Evolutionary conservation across 1,284 basidiomycete species (phyloP).

Genomic region (Apiotrichum laibachii): DNA sequence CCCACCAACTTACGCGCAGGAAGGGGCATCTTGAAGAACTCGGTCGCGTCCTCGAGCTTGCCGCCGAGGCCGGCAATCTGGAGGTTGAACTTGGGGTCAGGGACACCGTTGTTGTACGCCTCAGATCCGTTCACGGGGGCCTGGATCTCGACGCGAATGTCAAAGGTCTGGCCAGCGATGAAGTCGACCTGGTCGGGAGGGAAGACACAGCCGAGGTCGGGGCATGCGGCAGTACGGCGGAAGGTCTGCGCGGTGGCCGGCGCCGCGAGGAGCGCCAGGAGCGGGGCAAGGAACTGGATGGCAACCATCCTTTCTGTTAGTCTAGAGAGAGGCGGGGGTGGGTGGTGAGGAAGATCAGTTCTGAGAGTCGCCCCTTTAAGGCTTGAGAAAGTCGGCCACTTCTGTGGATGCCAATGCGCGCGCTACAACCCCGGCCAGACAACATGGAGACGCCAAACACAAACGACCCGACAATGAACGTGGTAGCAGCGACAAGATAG

Average conservation of each 20-base stretch:
- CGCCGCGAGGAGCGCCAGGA: conserved; percentile 22
- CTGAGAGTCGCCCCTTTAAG: no score
- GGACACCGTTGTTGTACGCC: conserved; percentile 49
- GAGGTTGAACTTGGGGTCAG: conserved; percentile 42
- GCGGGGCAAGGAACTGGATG: conserved; percentile 18
- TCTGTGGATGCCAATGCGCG: no score
- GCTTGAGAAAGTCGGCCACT: no score
- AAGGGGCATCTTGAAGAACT: conserved; percentile 45
- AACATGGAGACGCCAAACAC: no score
- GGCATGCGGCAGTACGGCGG: conserved; percentile 48
- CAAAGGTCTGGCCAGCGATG: conserved; percentile 45
- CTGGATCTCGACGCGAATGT: conserved; percentile 50
- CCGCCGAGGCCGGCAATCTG: conserved; percentile 39
- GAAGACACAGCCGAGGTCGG: conserved; percentile 47
- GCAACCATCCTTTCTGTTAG: conserved; percentile 22
- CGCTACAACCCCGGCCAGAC: no score
- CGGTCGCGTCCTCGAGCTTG: conserved; percentile 37
- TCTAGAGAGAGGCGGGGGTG: not conserved
- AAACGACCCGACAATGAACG: no score
- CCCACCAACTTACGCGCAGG: conserved; percentile 23
- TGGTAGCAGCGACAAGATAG: no score
- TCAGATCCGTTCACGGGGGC: conserved; percentile 52
- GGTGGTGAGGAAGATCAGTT: not conserved
- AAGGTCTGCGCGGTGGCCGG: conserved; percentile 45
- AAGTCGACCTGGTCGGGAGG: conserved; percentile 48